These are phyloP conservation scores for Dichotomopilus funicola DNA, from an alignment of 2,329 filamentous ascomycete species.

Conservation along the genomic window DNA sequence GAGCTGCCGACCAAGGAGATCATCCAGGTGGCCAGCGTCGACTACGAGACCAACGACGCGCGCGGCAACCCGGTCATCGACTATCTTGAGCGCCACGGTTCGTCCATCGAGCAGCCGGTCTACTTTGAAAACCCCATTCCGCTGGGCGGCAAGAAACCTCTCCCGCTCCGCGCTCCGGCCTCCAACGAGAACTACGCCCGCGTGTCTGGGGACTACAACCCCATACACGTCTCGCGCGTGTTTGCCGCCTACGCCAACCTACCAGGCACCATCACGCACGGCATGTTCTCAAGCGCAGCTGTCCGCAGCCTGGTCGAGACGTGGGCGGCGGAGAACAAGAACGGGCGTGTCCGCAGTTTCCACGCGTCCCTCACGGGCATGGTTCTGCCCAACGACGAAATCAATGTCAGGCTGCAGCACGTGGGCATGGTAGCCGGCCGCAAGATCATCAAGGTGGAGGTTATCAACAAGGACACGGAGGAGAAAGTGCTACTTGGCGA, in stretches of 20 bases:
- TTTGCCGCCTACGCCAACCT: constrained; percentile 95
- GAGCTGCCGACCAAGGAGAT: constrained; percentile 96
- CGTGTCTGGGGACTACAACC: constrained; percentile 97
- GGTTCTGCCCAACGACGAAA: constrained; percentile 93
- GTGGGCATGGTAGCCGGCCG: constrained; percentile 96
- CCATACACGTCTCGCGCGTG: constrained; percentile 94
- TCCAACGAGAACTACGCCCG: constrained; percentile 98
- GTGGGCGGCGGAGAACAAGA: constrained; percentile 98
- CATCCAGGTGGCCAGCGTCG: constrained; percentile 93
- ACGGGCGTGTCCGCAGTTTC: constrained; percentile 95
- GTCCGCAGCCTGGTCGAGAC: constrained; percentile 95
- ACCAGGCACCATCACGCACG: constrained; percentile 95
- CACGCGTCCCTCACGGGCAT: constrained; percentile 96
- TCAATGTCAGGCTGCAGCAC: constrained; percentile 92
- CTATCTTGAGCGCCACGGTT: constrained; percentile 86
- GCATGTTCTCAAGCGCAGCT: constrained; percentile 98
- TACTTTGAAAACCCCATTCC: constrained; percentile 97
- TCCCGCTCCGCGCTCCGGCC: constrained; percentile 82
- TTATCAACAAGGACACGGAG: constrained; percentile 88
- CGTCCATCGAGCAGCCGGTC: constrained; percentile 89
- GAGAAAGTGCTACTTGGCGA: constrained; percentile 94
- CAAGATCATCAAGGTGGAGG: constrained; percentile 99
- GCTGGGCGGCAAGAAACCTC: constrained; percentile 81
- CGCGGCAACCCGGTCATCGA: constrained; percentile 96
- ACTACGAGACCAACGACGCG: constrained; percentile 85